These are phyloP conservation scores for Wickerhamomyces sp. DNA, from an alignment of 1,139 yeast species.

Conservation along the genomic window DNA sequence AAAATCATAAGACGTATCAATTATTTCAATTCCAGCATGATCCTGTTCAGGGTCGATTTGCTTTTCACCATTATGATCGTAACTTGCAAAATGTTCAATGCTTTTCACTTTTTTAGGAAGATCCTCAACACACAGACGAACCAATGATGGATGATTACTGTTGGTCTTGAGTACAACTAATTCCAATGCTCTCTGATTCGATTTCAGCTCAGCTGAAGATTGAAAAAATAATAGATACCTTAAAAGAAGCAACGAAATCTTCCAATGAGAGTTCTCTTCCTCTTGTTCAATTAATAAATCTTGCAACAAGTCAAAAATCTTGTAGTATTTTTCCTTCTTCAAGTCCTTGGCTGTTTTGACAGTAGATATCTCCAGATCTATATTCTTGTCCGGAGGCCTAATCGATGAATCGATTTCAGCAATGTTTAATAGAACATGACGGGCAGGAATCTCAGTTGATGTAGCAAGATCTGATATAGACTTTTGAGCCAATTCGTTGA, in stretches of 20 bases:
- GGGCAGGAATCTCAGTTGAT: conserved; percentile 53
- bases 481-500: conserved; percentile 47
- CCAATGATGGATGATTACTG: conserved; percentile 70
- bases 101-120: conserved; percentile 53
- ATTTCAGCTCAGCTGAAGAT: conserved; percentile 47
- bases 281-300: conserved; percentile 38
- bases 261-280: conserved; percentile 59
- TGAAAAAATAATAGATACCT: conserved; percentile 53
- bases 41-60: conserved; percentile 40
- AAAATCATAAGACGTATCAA: conserved; percentile 40
- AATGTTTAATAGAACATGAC: conserved; percentile 51
- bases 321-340: conserved; percentile 43
- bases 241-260: conserved; percentile 50
- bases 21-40: conserved; percentile 34
- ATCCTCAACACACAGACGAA: conserved; percentile 62
- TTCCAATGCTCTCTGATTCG: conserved; percentile 40
- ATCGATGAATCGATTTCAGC: conserved; percentile 41
- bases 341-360: conserved; percentile 55
- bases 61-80: conserved; percentile 46
- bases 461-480: conserved; percentile 45
- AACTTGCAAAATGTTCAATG: conserved; percentile 47
- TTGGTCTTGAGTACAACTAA: conserved; percentile 50
- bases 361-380: conserved; percentile 52
- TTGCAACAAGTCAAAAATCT: conserved; percentile 41
- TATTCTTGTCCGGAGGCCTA: conserved; percentile 59